Base-by-base conservation (phyloP, 2,329 filamentous ascomycete species). In the Fusarium multiceps region DNA sequence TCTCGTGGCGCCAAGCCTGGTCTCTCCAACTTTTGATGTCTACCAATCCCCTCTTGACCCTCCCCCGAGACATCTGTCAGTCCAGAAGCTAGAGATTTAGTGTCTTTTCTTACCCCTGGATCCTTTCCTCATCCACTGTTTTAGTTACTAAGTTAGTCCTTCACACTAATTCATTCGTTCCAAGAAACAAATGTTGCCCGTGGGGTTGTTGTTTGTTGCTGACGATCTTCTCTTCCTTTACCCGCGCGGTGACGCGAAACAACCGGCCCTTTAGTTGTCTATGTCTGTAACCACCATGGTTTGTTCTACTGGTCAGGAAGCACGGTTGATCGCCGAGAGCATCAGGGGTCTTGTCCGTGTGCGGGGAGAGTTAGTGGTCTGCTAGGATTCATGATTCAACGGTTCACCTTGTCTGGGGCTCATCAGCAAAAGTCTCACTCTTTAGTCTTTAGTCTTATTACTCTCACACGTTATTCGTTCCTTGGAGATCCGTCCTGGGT, bases 181-280 rank as follows among this genome's bases (percentile, higher is more conserved):
- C 37, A 69, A 60, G 58, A 58, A 46, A 41, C 25, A 27, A 23
- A 41, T 12, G 47, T 23, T 37, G 28, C 25, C 34, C 51, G 20
- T 25, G 27, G 40, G 27, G 27, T 21, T 21, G 25, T 43, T 43
- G 53, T 28, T 45, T 49, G 46, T 25, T 30, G 34, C 23, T 32
- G 61, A 6, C 25, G 56, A 61, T 51, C 51, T 30, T 41, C 49
- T 51, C 51, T 30, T 41, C 50, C 20, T 27, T 45, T 74, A 74
- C 59, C 72, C 72, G 72, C 72, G 72, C 72, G 72, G 68, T 58
- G 62, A 69, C 59, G 55, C 72, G 72, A 74, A 74, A 74, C 72
- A 68, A 48, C 55, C 51, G 59, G 48, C 27, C 56, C 59, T 63
- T 57, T 56, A 28, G 3, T 41, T 20, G 34, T 53, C 49, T 63